Base-by-base conservation (phyloP, 345 rosid species). In the Euphorbia lathyris region DNA sequence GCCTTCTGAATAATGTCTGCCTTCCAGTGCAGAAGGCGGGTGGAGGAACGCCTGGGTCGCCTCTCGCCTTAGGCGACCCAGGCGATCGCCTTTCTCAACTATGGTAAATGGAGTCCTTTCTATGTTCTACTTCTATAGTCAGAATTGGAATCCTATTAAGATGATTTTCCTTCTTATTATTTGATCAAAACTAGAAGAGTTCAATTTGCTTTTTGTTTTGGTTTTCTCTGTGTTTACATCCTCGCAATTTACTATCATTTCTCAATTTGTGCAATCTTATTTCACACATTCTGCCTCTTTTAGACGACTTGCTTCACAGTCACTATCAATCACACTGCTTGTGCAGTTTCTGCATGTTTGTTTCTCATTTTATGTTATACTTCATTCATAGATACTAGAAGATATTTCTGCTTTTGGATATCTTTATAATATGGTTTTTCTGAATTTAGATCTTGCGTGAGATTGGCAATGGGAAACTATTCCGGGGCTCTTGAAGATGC, bases 401-500 rank as follows among this genome's bases (percentile, higher is more conserved):
- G 5, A 67, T 32, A 2, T 20, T 9, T 30, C 13, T 34, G 14
- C 40, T 34, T 53, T 23, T 32, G 36, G n/a, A 25, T 45, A n/a
- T 16, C 26, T 58, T 47, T 69, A 45, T 58, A 22, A 10, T 66
- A n/a, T 34, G 42, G 22, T 72, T 74, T 63, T 70, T 66, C 55
- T 51, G 42, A 47, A 20, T 72, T 79, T 66, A 90, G 97, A 70
- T 77, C 97, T 55, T 51, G 73, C 67, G 90, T 86, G 30, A 89
- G 87, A 88, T 72, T 89, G 80, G 88, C 78, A 26, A 80, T 83
- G 88, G 78, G 79, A 68, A 74, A 93, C 75, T 75, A 82, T 71
- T 40, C 30, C 27, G 89, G 88, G 32, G 94, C 97, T 72, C 88
- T 93, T 71, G 91, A 91, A 72, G 98, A 91, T 84, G 91, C 87